These are phyloP conservation scores for Pseudogymnoascus sp. DNA, from an alignment of 2,329 filamentous ascomycete species.

Conservation along the genomic window DNA sequence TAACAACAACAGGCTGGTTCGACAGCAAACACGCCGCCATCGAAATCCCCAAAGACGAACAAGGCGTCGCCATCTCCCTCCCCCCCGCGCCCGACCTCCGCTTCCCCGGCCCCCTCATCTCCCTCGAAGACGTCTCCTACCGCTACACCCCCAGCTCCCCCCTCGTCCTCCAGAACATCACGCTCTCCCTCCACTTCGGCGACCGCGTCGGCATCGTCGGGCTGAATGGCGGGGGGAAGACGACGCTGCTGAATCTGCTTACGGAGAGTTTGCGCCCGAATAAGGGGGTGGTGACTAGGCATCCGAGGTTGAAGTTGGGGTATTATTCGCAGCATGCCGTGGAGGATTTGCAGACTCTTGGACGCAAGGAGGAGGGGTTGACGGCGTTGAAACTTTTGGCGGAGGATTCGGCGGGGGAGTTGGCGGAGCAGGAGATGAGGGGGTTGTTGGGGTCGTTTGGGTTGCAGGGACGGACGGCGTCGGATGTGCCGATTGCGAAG, in stretches of 20 bases:
- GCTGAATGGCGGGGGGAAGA: conserved; percentile 75
- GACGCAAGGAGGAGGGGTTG: conserved; percentile 37
- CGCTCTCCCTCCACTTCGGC: conserved; percentile 61
- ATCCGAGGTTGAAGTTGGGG: conserved; percentile 61
- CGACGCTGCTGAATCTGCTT: conserved; percentile 64
- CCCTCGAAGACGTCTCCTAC: conserved; percentile 60
- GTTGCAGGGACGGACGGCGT: conserved; percentile 59
- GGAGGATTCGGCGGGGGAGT: conserved; percentile 39
- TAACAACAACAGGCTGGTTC: conserved; percentile 19
- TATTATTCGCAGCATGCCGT: conserved; percentile 78
- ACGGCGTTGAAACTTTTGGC: conserved; percentile 59
- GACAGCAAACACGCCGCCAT: conserved; percentile 49
- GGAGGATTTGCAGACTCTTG: conserved; percentile 53
- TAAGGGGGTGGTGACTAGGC: conserved; percentile 52
- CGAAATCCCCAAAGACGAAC: conserved; percentile 57
- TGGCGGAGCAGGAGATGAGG: conserved; percentile 60
- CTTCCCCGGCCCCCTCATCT: conserved; percentile 66
- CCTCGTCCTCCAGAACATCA: conserved; percentile 51
- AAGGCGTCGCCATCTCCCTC: conserved; percentile 46
- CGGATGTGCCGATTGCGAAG: conserved; percentile 62
- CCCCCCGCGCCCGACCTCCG: conserved; percentile 60
- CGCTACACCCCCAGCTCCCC: conserved; percentile 43
- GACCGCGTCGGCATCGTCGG: conserved; percentile 69
- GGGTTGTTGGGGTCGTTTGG: conserved; percentile 60
- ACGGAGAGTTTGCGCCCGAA: conserved; percentile 51